Conservation (phyloP, 768 basidiomycete species). For the Russula ochroleuca region DNA sequence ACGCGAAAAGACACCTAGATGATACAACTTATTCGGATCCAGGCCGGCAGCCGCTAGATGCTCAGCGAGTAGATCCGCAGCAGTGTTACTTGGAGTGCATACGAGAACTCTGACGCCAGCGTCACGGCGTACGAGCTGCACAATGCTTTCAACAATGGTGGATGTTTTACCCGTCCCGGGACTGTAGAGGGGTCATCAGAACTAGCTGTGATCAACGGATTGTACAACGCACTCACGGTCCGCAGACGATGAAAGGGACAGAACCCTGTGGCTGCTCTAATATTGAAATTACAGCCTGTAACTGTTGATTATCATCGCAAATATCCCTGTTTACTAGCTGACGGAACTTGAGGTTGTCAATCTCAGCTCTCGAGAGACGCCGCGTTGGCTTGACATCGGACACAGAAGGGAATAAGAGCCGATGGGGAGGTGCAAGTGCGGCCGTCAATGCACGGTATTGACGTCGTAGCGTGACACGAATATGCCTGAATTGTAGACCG, state of each 20-base stretch:
- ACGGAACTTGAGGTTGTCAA: neutral
- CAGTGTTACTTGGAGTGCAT: conserved; percentile 38
- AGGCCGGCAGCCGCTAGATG: conserved; percentile 29
- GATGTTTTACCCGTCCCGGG: conserved; percentile 43
- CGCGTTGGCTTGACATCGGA: conserved; percentile 31
- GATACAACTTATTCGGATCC: conserved; percentile 40
- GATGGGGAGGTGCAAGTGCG: conserved; percentile 39
- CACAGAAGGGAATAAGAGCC: conserved; percentile 48
- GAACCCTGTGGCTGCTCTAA: conserved; percentile 42
- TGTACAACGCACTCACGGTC: conserved; percentile 45
- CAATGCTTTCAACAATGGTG: conserved; percentile 37
- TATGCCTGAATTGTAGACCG: conserved; percentile 50
- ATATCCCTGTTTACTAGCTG: conserved; percentile 45
- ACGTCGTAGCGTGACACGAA: conserved; percentile 51
- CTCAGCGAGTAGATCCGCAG: conserved; percentile 35
- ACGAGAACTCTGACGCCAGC: conserved; percentile 33
- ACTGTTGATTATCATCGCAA: conserved; percentile 44
- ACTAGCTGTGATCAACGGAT: neutral
- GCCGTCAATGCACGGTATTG: conserved; percentile 57
- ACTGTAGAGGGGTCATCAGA: conserved; percentile 26
- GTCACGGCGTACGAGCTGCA: conserved; percentile 33
- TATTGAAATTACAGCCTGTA: conserved; percentile 46
- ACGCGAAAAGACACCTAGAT: conserved; percentile 49
- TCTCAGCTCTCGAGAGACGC: conserved; percentile 23
- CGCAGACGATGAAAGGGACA: conserved; percentile 56